These are phyloP conservation scores for Volvox reticuliferus DNA, from an alignment of 139 green algal genomes.

Conservation along the genomic window DNA sequence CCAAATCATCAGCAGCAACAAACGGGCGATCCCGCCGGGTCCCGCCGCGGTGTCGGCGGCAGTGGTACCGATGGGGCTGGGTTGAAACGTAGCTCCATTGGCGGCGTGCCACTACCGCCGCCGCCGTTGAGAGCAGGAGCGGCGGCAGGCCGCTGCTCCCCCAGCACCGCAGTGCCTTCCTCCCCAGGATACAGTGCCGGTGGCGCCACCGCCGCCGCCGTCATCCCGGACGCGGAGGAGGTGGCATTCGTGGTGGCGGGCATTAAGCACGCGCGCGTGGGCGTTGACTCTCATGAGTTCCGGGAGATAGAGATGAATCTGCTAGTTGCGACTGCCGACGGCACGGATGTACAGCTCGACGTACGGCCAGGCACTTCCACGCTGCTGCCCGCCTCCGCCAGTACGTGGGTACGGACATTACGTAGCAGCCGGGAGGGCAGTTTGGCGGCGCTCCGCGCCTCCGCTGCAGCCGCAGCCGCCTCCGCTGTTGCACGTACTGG, in stretches of 20 bases:
- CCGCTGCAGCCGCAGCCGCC: background rate
- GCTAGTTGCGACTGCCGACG: constrained; percentile 47
- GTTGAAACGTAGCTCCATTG: background rate
- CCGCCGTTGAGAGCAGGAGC: background rate
- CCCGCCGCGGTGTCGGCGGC: background rate
- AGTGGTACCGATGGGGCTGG: background rate
- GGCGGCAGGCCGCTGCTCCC: background rate
- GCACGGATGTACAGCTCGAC: constrained; percentile 36
- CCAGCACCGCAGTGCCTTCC: background rate
- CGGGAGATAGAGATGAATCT: constrained; percentile 59
- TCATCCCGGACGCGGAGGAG: constrained; percentile 40
- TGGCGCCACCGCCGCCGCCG: background rate
- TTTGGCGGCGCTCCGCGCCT: constrained; percentile 47
- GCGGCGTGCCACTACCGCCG: background rate
- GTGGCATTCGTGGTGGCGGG: constrained; percentile 46
- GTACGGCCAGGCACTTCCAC: constrained; percentile 8
- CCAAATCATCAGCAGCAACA: background rate
- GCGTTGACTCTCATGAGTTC: constrained; percentile 63
- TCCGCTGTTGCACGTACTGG: background rate
- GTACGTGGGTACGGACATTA: constrained; percentile 53
- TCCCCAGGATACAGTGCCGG: background rate
- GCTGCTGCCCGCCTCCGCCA: constrained; percentile 40
- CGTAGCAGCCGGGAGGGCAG: constrained; percentile 49
- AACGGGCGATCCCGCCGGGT: background rate
- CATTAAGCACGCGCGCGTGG: constrained; percentile 65